Evolutionary conservation across 805 yeast species (phyloP), one percentile per base, ranked within the genome.

Genomic region (Candida dajiaensis): DNA sequence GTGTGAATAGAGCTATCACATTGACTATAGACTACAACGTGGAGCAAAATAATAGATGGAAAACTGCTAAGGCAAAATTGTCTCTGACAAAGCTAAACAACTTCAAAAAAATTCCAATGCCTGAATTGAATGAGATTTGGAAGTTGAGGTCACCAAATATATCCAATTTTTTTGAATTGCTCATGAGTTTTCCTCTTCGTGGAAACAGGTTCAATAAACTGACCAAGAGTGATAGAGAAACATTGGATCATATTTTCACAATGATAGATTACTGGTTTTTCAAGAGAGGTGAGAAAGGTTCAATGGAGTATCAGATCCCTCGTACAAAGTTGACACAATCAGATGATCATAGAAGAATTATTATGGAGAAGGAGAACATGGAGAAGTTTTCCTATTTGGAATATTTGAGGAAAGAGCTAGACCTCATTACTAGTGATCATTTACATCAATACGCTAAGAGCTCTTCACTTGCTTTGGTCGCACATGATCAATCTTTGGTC

Each of bases 111-210:
- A 41, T 49, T 1, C 50, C 52, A 11, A 25, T 49, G 6, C 18
- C 36, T 18, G 52, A 49, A 36, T 31, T 49, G 20, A 49, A 49
- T 39, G 47, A 46, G 31, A 46, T 49, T 22, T 49, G 50, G 50
- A 46, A 36, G 25, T 31, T 44, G 31, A 49, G 50, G 20, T 26
- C 36, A 13, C 48, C 50, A 18, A 45, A 41, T 35, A 28, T 49
- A 12, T 41, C 45, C 5, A 37, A 35, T 20, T 46, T 49, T 19
- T 46, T 49, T 25, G 36, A 43, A 25, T 36, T 38, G 41, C 26
- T 29, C 7, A 35, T 43, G 45, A 43, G 20, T n/a, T 23, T 28
- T 18, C 39, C 38, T 19, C n/a, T 19, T 8, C 36, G 36, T 33
- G 36, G 36, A 2, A 20, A 33, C 20, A 33, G 11, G 12, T 41